Evolutionary conservation across 148 eudicot species (phyloP).

Genomic region (Rheum nobile): DNA sequence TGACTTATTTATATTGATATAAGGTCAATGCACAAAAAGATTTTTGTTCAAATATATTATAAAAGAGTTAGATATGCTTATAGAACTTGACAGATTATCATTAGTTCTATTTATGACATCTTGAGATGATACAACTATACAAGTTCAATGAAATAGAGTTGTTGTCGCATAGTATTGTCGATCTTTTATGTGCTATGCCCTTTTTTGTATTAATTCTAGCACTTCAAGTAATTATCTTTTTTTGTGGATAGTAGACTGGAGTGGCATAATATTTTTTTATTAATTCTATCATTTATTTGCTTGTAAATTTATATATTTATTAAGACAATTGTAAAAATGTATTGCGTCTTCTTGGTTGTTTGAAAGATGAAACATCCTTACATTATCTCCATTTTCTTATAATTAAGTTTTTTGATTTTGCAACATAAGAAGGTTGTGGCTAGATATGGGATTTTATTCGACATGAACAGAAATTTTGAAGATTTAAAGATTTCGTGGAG

Average conservation of each 20-base stretch:
- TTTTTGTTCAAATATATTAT: neutral
- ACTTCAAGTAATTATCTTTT: neutral
- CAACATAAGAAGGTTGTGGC: neutral
- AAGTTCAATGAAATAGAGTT: neutral
- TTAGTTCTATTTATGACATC: neutral
- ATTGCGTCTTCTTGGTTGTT: neutral
- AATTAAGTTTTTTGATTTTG: neutral
- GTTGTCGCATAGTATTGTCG: neutral
- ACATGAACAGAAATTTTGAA: constrained; percentile 54
- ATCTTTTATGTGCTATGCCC: neutral
- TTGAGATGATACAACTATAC: neutral
- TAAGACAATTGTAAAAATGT: neutral
- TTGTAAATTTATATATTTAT: neutral
- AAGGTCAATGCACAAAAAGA: neutral
- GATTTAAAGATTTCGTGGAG: constrained; percentile 69
- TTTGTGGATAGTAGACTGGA: neutral
- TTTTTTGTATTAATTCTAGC: neutral
- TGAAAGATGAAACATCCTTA: neutral
- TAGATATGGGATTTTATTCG: constrained; percentile 35
- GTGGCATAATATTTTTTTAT: too few relatives aligned
- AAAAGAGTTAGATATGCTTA: neutral
- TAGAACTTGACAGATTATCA: neutral
- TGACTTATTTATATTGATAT: too few relatives aligned
- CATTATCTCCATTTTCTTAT: neutral
- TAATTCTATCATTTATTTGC: neutral